A percentile compares a stretch with the other conserved stretches of the same genome.
phyloP scores from a whole-genome alignment of 257 asterid species.

The Fraxinus quadrangulata region DNA sequence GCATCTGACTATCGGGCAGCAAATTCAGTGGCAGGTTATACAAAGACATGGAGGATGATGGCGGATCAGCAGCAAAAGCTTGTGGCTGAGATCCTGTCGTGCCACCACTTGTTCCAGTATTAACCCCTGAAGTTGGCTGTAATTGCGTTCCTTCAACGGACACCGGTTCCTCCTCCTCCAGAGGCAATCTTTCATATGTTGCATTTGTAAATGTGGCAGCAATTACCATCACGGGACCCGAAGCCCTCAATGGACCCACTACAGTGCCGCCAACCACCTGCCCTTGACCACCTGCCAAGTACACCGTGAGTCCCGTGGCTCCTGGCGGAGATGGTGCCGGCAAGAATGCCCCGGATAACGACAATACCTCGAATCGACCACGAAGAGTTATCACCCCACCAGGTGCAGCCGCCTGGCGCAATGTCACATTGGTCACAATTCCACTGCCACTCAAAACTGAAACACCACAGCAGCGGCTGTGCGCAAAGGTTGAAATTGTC shows the following conservation, averaged over 20 bases:
- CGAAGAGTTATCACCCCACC: too few relatives aligned
- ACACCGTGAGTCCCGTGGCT: slow-evolving; percentile 40
- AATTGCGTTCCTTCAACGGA: not conserved
- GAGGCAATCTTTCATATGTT: slow-evolving; percentile 43
- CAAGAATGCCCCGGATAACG: slow-evolving; percentile 30
- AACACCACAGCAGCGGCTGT: slow-evolving; percentile 42
- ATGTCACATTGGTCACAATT: slow-evolving; percentile 31
- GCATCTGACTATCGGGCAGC: slow-evolving; percentile 17
- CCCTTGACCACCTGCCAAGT: slow-evolving; percentile 49
- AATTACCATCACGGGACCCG: slow-evolving; percentile 49
- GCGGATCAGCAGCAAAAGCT: not conserved
- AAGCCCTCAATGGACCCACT: slow-evolving; percentile 36
- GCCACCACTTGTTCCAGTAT: not conserved
- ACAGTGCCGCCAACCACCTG: slow-evolving; percentile 53
- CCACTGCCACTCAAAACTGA: slow-evolving; percentile 48
- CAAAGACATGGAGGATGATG: slow-evolving; percentile 30
- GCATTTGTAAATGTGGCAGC: slow-evolving; percentile 47
- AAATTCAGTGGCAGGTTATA: slow-evolving; percentile 36
- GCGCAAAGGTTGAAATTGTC: slow-evolving; percentile 38
- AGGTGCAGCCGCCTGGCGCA: slow-evolving; percentile 41
- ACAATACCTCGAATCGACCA: too few relatives aligned
- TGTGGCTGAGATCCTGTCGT: not conserved
- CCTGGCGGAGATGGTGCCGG: slow-evolving; percentile 41
- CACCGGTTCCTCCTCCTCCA: slow-evolving; percentile 29
- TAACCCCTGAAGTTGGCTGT: not conserved